These are phyloP conservation scores for Penicillium egyptiacum DNA, from an alignment of 495 filamentous ascomycete genomes.

Conservation along the genomic window DNA sequence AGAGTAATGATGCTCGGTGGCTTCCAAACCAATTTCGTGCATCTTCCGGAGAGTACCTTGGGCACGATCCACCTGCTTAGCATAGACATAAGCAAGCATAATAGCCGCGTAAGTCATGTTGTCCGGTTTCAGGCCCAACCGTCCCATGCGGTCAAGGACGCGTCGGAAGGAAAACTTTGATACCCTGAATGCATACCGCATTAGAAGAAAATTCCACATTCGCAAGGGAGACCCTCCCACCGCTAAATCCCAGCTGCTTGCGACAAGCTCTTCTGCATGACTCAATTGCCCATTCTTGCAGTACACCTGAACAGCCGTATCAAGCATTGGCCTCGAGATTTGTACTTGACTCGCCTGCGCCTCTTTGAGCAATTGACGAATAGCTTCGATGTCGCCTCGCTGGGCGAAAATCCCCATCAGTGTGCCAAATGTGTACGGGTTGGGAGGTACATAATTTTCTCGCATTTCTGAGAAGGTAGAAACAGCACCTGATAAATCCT, in stretches of 20 bases:
- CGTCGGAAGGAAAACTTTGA: conserved; percentile 61
- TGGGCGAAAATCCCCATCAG: conserved; percentile 69
- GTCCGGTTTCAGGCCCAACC: conserved; percentile 58
- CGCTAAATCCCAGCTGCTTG: conserved; percentile 39
- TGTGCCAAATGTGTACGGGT: conserved; percentile 63
- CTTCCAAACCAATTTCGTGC: conserved; percentile 56
- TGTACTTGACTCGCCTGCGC: conserved; percentile 46
- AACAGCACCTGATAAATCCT: conserved; percentile 64
- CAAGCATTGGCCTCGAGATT: conserved; percentile 55
- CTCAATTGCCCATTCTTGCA: conserved; percentile 59
- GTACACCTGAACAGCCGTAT: conserved; percentile 66
- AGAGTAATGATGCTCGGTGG: conserved; percentile 71
- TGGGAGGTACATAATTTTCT: conserved; percentile 42
- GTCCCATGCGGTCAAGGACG: conserved; percentile 62
- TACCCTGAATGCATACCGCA: conserved; percentile 62
- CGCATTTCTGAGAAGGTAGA: conserved; percentile 58
- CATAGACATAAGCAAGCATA: conserved; percentile 65
- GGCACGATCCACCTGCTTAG: conserved; percentile 63
- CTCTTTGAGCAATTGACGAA: conserved; percentile 59
- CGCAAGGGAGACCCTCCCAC: conserved; percentile 50
- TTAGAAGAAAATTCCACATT: conserved; percentile 79
- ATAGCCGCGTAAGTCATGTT: conserved; percentile 70
- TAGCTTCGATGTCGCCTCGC: conserved; percentile 72
- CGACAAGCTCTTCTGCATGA: conserved; percentile 62
- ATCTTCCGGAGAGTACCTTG: conserved; percentile 60